phyloP scores from a whole-genome alignment of 257 asterid species.

The Capsicum pubescens region DNA sequence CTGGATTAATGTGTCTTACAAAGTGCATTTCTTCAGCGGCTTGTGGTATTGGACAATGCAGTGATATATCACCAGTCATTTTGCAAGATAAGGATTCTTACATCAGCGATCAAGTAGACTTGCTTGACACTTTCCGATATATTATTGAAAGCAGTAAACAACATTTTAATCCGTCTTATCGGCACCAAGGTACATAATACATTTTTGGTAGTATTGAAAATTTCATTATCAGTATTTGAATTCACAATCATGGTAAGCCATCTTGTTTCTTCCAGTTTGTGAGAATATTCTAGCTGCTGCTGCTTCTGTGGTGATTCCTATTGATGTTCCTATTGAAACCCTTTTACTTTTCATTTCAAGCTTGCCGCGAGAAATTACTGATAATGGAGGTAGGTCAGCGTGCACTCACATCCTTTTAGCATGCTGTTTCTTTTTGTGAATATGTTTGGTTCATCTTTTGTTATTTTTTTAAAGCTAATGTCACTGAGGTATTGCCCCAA shows the following conservation, averaged over 20 bases:
- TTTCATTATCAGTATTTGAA: background rate
- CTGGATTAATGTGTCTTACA: slow-evolving; percentile 88
- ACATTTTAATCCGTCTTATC: slow-evolving; percentile 86
- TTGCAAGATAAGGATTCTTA: slow-evolving; percentile 40
- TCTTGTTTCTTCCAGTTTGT: slow-evolving; percentile 66
- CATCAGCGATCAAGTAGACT: slow-evolving; percentile 52
- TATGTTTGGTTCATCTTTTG: slow-evolving; percentile 4
- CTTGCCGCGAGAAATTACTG: slow-evolving; percentile 85
- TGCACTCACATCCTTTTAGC: slow-evolving; percentile 19
- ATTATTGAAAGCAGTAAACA: slow-evolving; percentile 80
- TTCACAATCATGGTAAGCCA: slow-evolving; percentile 24
- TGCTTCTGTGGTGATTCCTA: slow-evolving; percentile 61
- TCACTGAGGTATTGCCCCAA: background rate
- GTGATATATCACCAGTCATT: slow-evolving; percentile 42
- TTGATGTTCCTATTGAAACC: slow-evolving; percentile 69
- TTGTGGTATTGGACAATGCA: slow-evolving; percentile 43
- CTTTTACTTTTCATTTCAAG: slow-evolving; percentile 76
- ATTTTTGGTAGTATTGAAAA: slow-evolving; percentile 30
- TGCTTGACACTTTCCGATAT: slow-evolving; percentile 75
- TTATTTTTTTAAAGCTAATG: background rate
- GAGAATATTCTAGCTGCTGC: slow-evolving; percentile 77
- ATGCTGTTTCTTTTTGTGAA: background rate
- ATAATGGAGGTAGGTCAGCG: slow-evolving; percentile 70
- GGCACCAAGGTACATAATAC: slow-evolving; percentile 64
- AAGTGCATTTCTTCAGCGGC: slow-evolving; percentile 87